These are phyloP conservation scores for Porcisia hertigi DNA, from an alignment of 208 protist species.

Conservation along the genomic window DNA sequence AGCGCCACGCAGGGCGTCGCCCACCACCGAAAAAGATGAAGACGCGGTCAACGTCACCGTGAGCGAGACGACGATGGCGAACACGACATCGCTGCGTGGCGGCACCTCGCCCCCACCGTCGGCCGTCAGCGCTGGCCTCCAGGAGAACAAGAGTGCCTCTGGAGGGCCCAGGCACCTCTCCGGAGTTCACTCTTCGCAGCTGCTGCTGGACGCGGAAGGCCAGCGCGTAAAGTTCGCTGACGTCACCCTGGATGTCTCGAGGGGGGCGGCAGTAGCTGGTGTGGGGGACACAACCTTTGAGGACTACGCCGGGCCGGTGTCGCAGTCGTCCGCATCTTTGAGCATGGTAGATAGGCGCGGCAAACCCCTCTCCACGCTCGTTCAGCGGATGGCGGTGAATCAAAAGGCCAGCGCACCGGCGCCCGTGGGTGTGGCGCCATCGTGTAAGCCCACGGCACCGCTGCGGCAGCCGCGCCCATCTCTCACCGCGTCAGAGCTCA, in stretches of 20 bases:
- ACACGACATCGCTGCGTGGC: constrained; percentile 13
- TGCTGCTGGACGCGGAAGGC: not conserved
- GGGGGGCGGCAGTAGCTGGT: not conserved
- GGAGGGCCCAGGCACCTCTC: not conserved
- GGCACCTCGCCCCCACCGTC: not conserved
- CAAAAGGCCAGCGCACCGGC: not conserved
- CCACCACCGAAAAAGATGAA: constrained; percentile 14
- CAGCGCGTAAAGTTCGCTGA: constrained; percentile 18
- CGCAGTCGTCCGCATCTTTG: not conserved
- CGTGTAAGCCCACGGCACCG: not conserved
- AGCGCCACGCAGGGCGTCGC: not conserved
- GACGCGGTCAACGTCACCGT: constrained; percentile 28
- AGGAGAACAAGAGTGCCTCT: not conserved
- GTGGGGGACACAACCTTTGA: not conserved
- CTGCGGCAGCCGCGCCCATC: not conserved
- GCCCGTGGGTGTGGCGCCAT: not conserved
- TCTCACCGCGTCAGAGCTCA: not conserved
- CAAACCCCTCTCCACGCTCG: not conserved
- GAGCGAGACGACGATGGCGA: constrained; percentile 35
- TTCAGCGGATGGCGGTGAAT: not conserved
- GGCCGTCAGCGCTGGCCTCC: not conserved
- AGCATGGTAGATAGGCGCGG: not conserved
- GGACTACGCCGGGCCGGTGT: not conserved
- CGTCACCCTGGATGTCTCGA: constrained; percentile 24
- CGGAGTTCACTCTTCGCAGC: not conserved